Base-by-base conservation (phyloP, 352 stramenopile genomes). In the Halophytophthora batemanensis region DNA sequence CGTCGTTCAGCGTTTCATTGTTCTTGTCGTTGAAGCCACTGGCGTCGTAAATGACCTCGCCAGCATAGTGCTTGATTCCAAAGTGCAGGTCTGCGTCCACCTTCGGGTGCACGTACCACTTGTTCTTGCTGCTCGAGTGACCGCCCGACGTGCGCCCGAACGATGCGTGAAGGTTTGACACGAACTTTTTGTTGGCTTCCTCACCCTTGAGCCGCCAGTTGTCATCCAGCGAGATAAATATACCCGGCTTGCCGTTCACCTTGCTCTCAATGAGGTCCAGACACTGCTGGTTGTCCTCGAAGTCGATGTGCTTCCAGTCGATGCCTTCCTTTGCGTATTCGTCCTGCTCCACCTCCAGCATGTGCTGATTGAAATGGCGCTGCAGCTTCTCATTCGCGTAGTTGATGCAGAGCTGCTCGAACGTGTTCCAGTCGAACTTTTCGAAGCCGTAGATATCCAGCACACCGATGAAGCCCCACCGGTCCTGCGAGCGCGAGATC, bases 401-500 rank as follows among this genome's bases (percentile, higher is more conserved):
- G 67, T 98, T 98, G 56, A 98, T 98, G 59, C 93, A 98, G 6
- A 98, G 71, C 59, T 99, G 96, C 71, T 98, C 93, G 54, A 98
- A 98, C 18, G 86, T 97, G 51, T 95, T 96, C 86, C 83, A 95
- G 43, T 97, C 79, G 53, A 98, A 98, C 42, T 90, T 95, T 62
- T 99, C 96, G 68, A 99, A 99, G 12, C 96, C 95, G 66, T 98
- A 99, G 59, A 99, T 98, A 81, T 99, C 96, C 18, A 98, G 61
- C 19, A 98, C 87, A 61, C 93, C 92, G 55, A 98, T 98, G 45
- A 97, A 96, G 1, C 82, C 84, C 83, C 82, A 95, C 57, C 90
- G 92, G 47, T 90, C 74, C 28, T 85, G 63, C 22, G 68, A 71
- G 25, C 76, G 71, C 15, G 83, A 94, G 50, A 97, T 96, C 36